Base-by-base conservation (phyloP, 805 yeast genomes). In the Blastobotrys mokoenaii region DNA sequence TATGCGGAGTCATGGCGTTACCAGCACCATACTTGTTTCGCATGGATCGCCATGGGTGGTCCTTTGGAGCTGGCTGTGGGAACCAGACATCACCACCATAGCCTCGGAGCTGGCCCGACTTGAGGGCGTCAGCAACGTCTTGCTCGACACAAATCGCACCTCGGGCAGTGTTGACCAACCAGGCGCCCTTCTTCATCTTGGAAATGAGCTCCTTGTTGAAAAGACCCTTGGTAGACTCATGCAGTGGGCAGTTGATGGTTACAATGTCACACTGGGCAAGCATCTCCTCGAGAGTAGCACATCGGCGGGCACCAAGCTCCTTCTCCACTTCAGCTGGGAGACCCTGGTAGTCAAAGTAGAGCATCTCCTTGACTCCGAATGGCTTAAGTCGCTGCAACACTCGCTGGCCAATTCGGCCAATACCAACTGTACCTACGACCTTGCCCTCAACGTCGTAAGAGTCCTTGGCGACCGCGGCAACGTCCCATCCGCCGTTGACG, bases 21-120 rank as follows among this genome's bases (percentile, higher is more conserved):
- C 90, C 90, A 32, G 77, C 84, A 48, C 82, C 82, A 53, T 71
- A 74, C 57, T 74, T 68, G 74, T 82, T 81, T 41, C 67, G 60
- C 79, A 82, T 74, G 10, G 69, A 45, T 71, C 87, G 73, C 93
- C 93, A 84, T 53, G 88, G 88, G 59, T 82, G 88, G 62, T 72
- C 73, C 45, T 69, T 67, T 51, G 88, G 87, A 22, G 90, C 84
- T 36, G 94, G 94, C 65, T 84, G 94, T n/a, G 81, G 82, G 69
- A 58, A 74, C 87, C 90, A 83, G 18, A 84, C 93, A 64, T 84
- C 93, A 55, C 90, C 93, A 57, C 89, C 93, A 60, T 83, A 84
- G 43, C 89, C 90, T 56, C 81, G 70, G 41, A 84, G 61, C 55
- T 80, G 80, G 41, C 93, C 93, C 34, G 77, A 66, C 45, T 70